Base-by-base conservation (phyloP, 1,139 yeast genomes). In the Geotrichum reessii region DNA sequence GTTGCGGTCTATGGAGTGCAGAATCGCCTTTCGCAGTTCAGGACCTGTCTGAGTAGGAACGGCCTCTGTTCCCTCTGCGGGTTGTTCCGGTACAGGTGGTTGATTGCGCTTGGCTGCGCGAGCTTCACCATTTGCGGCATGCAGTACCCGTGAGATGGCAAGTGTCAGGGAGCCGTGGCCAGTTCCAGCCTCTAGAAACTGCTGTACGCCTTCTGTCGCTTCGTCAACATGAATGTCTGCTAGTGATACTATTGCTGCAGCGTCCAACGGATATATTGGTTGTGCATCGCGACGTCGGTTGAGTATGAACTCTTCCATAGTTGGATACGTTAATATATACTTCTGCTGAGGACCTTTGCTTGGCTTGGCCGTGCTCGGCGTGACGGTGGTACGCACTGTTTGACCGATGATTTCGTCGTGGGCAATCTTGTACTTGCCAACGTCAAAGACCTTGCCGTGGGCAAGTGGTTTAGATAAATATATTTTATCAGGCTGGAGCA, bases 151-250 rank as follows among this genome's bases (percentile, higher is more conserved):
- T 25, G 76, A 71, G n/a, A 79, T 76, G 3, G 78, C 77, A 53
- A 79, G 59, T 1, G 80, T 71, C 58, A 79, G 64, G 1, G 82
- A 78, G 0, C 82, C 83, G 66, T 78, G 82, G 2, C 82, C 82
- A 0, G 82, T 79, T 3, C 82, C 83, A 0, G 81, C 81, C 62
- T 79, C 83, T 31, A 79, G 65, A 58, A 73, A 74, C 58, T 78
- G 81, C 7, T 52, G 52, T 14, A 52, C 58, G 33, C 44, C 53
- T 6, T 25, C 57, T 2, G 46, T 53, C 5, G 50, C 51, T 21
- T 56, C 61, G 46, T 76, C 79, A 6, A 76, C 66, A 58, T 77
- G 79, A 1, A 79, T 62, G 64, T 79, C 82, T 2, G 81, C 77
- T 50, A 79, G 60, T 3, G 73, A 65, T 1, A 76, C 81, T 25